phyloP scores from a whole-genome alignment of 371 early-diverging fungal genomes.

The Gilbertella persicaria region DNA sequence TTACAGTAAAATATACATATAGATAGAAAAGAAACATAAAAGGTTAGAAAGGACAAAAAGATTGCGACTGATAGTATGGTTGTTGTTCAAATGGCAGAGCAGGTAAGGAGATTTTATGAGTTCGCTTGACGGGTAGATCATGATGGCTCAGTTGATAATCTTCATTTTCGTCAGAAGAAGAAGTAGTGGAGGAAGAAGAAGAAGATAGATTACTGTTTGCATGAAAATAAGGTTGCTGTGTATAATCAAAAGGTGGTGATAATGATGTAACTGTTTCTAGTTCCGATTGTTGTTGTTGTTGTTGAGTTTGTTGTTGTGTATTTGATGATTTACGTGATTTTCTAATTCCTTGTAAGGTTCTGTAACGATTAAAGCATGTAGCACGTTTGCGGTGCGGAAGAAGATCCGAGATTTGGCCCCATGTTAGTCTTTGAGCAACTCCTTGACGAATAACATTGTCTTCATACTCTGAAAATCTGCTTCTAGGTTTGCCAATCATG shows the following conservation, averaged over 20 bases:
- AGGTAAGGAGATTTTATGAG: conserved; percentile 7
- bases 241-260: not conserved
- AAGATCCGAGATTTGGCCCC: conserved; percentile 47
- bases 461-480: conserved; percentile 47
- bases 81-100: not conserved
- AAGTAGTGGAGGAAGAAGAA: not conserved
- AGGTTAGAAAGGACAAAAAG: not conserved
- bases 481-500: conserved; percentile 39
- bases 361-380: conserved; percentile 51
- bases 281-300: not conserved
- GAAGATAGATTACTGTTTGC: not conserved
- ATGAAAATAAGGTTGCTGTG: not conserved
- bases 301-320: not conserved
- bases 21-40: not conserved
- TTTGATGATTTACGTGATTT: conserved; percentile 40
- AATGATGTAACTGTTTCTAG: conserved; percentile 6
- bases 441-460: conserved; percentile 50
- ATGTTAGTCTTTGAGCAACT: conserved; percentile 46
- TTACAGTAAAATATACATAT: not conserved
- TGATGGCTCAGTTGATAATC: conserved; percentile 4
- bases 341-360: conserved; percentile 48
- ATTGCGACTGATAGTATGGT: not conserved
- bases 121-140: not conserved
- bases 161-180: not conserved
- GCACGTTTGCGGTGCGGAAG: conserved; percentile 51